These are phyloP conservation scores for Sistotremastrum niveocremeum DNA, from an alignment of 768 basidiomycete species.

Conservation along the genomic window DNA sequence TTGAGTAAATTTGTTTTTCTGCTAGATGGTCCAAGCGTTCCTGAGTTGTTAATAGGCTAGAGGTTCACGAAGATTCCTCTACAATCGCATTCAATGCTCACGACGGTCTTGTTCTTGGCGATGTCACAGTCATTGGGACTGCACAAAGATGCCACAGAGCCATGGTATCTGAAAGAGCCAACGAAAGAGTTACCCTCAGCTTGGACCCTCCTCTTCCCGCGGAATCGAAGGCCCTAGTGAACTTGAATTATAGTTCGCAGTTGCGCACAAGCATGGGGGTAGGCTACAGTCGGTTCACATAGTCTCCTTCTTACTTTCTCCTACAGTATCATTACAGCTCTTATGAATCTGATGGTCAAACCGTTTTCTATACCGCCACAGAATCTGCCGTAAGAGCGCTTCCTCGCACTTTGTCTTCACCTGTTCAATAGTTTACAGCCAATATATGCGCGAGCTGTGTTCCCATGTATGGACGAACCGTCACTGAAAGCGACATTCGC, in stretches of 20 bases:
- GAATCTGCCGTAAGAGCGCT: too few relatives aligned
- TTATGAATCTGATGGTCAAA: too few relatives aligned
- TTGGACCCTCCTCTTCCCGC: slow-evolving; percentile 46
- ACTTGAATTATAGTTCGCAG: slow-evolving; percentile 50
- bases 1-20: slow-evolving; percentile 28
- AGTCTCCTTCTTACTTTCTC: background rate
- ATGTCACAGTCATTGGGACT: slow-evolving; percentile 41
- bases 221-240: slow-evolving; percentile 57
- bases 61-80: slow-evolving; percentile 48
- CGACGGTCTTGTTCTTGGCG: slow-evolving; percentile 37
- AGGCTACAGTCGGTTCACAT: slow-evolving; percentile 39
- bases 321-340: too few relatives aligned
- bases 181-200: slow-evolving; percentile 51
- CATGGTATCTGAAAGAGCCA: slow-evolving; percentile 40
- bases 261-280: slow-evolving; percentile 67
- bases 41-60: slow-evolving; percentile 29
- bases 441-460: slow-evolving; percentile 69
- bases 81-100: slow-evolving; percentile 52
- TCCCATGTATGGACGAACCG: slow-evolving; percentile 93
- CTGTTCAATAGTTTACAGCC: slow-evolving; percentile 33
- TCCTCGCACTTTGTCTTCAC: background rate
- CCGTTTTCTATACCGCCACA: too few relatives aligned
- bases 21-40: too few relatives aligned
- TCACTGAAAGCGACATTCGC: slow-evolving; percentile 73
- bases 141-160: slow-evolving; percentile 31